Conservation (phyloP, 2,329 filamentous ascomycete genomes). For the Fusarium graminum region DNA sequence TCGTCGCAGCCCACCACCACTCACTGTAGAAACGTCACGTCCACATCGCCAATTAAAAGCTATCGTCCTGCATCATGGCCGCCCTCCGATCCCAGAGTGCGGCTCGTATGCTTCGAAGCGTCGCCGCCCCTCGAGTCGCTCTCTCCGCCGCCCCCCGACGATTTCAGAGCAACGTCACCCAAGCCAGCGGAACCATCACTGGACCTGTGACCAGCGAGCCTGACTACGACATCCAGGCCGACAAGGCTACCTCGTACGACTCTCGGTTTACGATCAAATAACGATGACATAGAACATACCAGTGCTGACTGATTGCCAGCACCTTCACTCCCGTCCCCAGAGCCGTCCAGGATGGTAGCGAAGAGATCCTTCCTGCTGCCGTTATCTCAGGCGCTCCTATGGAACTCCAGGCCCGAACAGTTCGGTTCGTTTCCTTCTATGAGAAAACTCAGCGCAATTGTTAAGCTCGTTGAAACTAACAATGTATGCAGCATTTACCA, state of each 20-base stretch:
- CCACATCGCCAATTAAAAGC: slow-evolving; percentile 47
- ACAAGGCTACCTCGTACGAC: slow-evolving; percentile 89
- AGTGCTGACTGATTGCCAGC: slow-evolving; percentile 61
- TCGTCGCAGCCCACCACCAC: slow-evolving; percentile 49
- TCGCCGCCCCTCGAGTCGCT: slow-evolving; percentile 55
- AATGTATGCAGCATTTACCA: slow-evolving; percentile 80
- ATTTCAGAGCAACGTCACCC: slow-evolving; percentile 66
- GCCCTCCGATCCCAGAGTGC: slow-evolving; percentile 71
- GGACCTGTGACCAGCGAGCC: slow-evolving; percentile 73
- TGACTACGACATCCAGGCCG: slow-evolving; percentile 83
- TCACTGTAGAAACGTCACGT: slow-evolving; percentile 39
- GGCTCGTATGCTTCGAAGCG: slow-evolving; percentile 65
- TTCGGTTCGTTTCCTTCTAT: slow-evolving; percentile 73
- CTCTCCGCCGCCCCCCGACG: slow-evolving; percentile 63
- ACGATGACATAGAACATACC: slow-evolving; percentile 2
- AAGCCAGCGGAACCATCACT: slow-evolving; percentile 56
- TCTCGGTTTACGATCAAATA: slow-evolving; percentile 15
- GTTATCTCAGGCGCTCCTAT: slow-evolving; percentile 91
- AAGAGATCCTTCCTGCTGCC: slow-evolving; percentile 83
- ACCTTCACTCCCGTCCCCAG: slow-evolving; percentile 92
- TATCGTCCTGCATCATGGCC: slow-evolving; percentile 66
- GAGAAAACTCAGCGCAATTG: not conserved
- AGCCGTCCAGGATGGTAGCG: slow-evolving; percentile 90
- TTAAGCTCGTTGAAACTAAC: slow-evolving; percentile 19
- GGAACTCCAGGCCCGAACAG: slow-evolving; percentile 92